Base-by-base conservation (phyloP, 768 basidiomycete species). In the Leccinum subtestaceum region DNA sequence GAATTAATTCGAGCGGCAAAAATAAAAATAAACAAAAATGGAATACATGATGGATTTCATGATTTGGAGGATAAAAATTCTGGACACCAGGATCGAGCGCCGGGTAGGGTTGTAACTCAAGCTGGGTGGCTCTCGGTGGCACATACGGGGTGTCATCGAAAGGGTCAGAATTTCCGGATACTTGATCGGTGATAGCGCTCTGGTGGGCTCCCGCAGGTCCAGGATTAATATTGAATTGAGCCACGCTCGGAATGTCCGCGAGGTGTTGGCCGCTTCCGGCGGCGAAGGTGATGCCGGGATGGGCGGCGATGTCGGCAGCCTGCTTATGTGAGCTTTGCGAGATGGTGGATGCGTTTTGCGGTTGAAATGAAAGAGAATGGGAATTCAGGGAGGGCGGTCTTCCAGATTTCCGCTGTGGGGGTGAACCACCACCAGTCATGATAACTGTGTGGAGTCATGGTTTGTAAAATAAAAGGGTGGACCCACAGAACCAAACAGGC, bases 401-500 rank as follows among this genome's bases (percentile, higher is more conserved):
- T 23, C 55, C 64, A 53, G 62, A 50, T 36, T 51, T 56, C 66
- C 63, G 59, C 27, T 57, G 60, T 4, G 63, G 29, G 32, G 59
- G 59, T 15, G 65, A 59, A 50, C 65, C 68, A 57, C 69, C 68
- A 55, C 69, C 60, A 40, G 60, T n/a, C 69, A 73, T 73, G 60
- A 52, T 31, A 19, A 47, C 69, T 67, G 60, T 46, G 62, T 57
- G 52, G 64, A 63, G 62, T 63, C 60, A 73, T 68, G 56, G 67
- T 71, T 43, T 55, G 53, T 46, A 47, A 69, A 71, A 73, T 68
- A 65, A 66, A 54, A 34, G 56, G 9, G 56, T 61, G 72, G 72
- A 73, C 72, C 72, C 72, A 73, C 72, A 73, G 43, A 48, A 47
- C 72, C 72, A 73, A 73, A 73, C 63, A 73, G 21, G 50, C 47